phyloP scores from a whole-genome alignment of 805 yeast species.

The Allodekkera sacchari region DNA sequence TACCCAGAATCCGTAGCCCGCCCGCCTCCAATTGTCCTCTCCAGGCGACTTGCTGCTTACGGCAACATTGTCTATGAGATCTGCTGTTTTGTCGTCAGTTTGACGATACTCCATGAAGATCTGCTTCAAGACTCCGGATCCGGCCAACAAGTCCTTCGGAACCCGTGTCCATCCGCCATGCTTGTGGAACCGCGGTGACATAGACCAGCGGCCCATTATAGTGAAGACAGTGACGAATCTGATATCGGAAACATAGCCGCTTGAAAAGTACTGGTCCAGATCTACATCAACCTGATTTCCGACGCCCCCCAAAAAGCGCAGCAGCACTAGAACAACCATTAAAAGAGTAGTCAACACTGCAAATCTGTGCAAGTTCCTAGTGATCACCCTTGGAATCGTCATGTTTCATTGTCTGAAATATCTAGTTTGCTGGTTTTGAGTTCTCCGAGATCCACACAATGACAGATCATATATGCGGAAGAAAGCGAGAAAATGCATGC shows the following conservation, averaged over 20 bases:
- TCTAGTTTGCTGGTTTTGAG: too few relatives aligned
- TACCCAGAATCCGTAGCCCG: conserved; percentile 49
- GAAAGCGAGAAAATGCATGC: too few relatives aligned
- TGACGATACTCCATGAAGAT: conserved; percentile 2
- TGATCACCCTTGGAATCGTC: too few relatives aligned
- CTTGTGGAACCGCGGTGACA: background rate
- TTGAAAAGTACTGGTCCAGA: too few relatives aligned
- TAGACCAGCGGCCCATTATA: conserved; percentile 1
- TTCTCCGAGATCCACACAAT: too few relatives aligned
- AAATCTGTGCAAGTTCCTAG: too few relatives aligned
- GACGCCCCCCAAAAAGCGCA: too few relatives aligned
- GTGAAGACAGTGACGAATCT: background rate
- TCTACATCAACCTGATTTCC: too few relatives aligned
- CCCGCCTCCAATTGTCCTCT: conserved; percentile 4
- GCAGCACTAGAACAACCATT: too few relatives aligned
- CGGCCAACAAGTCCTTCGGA: conserved; percentile 2
- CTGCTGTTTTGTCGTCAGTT: background rate
- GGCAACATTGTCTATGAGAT: background rate
- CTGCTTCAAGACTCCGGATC: conserved; percentile 1
- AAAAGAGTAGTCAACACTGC: too few relatives aligned
- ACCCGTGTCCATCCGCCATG: conserved; percentile 1
- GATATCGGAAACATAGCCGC: conserved; percentile 2
- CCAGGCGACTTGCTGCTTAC: background rate
- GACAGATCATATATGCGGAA: too few relatives aligned
- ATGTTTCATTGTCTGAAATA: too few relatives aligned